These are phyloP conservation scores for Mycocalia duriaeana DNA, from an alignment of 1,284 basidiomycete genomes.

Conservation along the genomic window DNA sequence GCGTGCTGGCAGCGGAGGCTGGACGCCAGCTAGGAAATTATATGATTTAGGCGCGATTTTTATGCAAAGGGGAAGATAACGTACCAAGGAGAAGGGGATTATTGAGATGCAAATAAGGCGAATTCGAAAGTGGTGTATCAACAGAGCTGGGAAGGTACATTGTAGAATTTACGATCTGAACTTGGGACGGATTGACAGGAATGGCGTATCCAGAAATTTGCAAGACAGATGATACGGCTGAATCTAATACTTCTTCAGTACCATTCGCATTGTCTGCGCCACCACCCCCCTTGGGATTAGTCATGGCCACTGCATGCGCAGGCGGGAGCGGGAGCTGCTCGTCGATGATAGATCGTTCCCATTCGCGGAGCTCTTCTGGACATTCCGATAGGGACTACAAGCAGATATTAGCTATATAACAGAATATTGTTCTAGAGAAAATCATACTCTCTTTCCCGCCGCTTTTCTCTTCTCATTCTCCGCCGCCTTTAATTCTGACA, in stretches of 20 bases:
- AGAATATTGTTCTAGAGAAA: slow-evolving; percentile 1
- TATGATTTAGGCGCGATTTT: background rate
- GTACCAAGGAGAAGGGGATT: slow-evolving; percentile 4
- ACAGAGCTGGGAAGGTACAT: slow-evolving; percentile 5
- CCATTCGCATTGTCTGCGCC: too few species aligned
- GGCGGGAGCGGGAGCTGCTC: slow-evolving; percentile 20
- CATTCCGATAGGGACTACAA: slow-evolving; percentile 29
- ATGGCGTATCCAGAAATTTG: too few species aligned
- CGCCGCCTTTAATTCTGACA: slow-evolving; percentile 29
- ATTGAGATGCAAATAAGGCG: slow-evolving; percentile 10
- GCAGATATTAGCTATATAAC: too few species aligned
- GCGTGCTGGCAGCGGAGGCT: slow-evolving; percentile 27
- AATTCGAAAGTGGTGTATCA: slow-evolving; percentile 9
- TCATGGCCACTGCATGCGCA: too few species aligned
- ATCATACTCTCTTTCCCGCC: slow-evolving; percentile 31
- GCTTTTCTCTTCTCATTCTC: slow-evolving; percentile 36
- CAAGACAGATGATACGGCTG: too few species aligned
- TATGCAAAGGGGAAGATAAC: background rate
- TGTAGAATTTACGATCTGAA: background rate
- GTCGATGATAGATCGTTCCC: slow-evolving; percentile 32
- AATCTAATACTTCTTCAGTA: too few species aligned
- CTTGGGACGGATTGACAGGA: background rate
- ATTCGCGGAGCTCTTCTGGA: slow-evolving; percentile 29
- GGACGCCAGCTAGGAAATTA: background rate
- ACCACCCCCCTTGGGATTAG: too few species aligned